Evolutionary conservation across 495 filamentous ascomycete species (phyloP), one percentile per base, ranked within the genome.

Genomic region (Talaromyces proteolyticus): DNA sequence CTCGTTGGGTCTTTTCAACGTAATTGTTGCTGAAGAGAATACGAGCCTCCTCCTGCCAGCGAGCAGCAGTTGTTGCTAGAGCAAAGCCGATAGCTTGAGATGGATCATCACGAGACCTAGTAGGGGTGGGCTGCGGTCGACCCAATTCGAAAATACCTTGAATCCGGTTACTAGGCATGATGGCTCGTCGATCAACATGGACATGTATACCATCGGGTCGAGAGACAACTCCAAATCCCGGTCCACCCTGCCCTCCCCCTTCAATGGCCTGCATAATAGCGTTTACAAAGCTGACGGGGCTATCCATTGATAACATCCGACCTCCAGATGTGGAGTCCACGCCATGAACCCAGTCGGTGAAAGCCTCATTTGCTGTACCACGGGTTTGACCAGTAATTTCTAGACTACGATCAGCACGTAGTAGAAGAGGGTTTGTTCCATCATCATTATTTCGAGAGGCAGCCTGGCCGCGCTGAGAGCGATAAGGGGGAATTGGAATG

Each of bases 1-100:
- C 74, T 52, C 81, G 83, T 50, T 74, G 68, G n/a, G 84, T 80
- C 57, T 87, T 90, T 24, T 94, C 90, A 6, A 77, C 58, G 46
- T 85, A 77, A 18, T 68, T 74, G 37, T 64, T 65, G 42, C 86
- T 86, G 64, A 90, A 97, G 1, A 97, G 72, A 64, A 97, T 79
- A 51, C 85, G 84, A 11, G 91, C 87, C 67, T 97, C 93, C 57
- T 96, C 88, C 56, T 87, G 82, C 91, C 94, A 99, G 40, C 93
- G 82, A 37, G 74, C 70, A 37, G 68, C 70, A 10, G 92, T 96
- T 2, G 77, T 70, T 25, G 79, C 78, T 16, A 88, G 75, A 19
- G 74, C 69, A 65, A 96, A 96, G 29, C 80, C 73, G 12, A 89
- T 82, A 10, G 87, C 81, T 53, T 83, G 76, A 22, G 74, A 73